These are phyloP conservation scores for Teunomyces lycoperdinae DNA, from an alignment of 805 yeast genomes.

Conservation along the genomic window DNA sequence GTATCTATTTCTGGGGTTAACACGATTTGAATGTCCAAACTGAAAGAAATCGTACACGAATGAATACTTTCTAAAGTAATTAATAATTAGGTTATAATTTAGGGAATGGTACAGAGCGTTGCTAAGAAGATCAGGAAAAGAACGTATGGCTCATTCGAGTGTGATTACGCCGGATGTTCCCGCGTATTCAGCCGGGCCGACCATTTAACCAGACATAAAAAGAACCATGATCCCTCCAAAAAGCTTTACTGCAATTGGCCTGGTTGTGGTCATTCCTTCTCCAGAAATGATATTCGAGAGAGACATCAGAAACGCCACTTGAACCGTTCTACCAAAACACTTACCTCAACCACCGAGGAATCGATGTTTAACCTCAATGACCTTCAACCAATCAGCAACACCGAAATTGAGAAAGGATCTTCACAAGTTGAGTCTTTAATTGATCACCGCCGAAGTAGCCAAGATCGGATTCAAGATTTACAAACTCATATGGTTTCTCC, in stretches of 20 bases:
- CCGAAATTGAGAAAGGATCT: not conserved
- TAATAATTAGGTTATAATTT: too few relatives aligned
- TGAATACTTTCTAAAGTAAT: not conserved
- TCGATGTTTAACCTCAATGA: not conserved
- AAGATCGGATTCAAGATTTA: not conserved
- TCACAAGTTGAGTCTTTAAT: not conserved
- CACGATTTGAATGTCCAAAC: not conserved
- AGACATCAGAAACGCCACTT: constrained; percentile 7
- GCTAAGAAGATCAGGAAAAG: constrained; percentile 16
- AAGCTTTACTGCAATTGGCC: constrained; percentile 8
- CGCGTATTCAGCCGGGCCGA: constrained; percentile 8
- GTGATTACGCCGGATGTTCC: constrained; percentile 4
- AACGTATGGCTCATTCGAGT: constrained; percentile 15
- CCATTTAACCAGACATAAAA: constrained; percentile 9
- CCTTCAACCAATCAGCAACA: not conserved
- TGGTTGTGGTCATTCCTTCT: constrained; percentile 3
- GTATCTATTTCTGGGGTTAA: not conserved
- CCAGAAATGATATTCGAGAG: constrained; percentile 9
- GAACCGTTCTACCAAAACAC: not conserved
- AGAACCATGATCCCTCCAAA: constrained; percentile 9
- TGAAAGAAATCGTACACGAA: not conserved
- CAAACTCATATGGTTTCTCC: not conserved
- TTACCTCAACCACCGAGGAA: not conserved
- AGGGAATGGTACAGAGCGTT: not conserved
- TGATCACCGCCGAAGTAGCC: not conserved